Evolutionary conservation across 306 rosid genomes (phyloP), one percentile per base, ranked within the genome.

Genomic region (Chamaecrista fasciculata): DNA sequence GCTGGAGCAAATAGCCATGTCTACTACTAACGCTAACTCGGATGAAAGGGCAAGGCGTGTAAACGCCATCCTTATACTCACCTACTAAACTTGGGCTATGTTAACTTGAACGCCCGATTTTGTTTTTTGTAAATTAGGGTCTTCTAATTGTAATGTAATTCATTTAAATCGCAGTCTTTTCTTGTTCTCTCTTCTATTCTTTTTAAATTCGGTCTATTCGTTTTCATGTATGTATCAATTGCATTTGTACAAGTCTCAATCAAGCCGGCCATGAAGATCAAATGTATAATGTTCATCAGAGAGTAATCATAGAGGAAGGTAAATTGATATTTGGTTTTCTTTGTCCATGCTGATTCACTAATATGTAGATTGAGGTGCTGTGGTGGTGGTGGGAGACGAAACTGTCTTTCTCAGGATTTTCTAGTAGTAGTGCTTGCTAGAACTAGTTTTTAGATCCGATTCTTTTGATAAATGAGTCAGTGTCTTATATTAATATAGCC

Each of bases 91-190:
- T 67, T 48, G 67, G 96, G 88, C 80, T 83, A 69, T 76, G 67
- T 65, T 72, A 68, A 33, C 69, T 66, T 43, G 75, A 72, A 59
- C 77, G 85, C 74, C 88, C 85, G 36, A 33, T 33, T 55, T 33
- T 55, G 76, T 75, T 76, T 66, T 85, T 16, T 57, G 86, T 92
- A 87, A 82, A 79, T 51, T 73, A 77, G 65, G 76, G 62, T 75
- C 72, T 79, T 75, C 72, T 79, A 77, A 75, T 75, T 79, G 74
- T 67, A 63, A 74, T 77, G 77, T 76, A 78, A 67, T 78, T 70
- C 78, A 61, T 72, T 74, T 74, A 29, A 64, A 63, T 21, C 44
- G 51, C 48, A 10, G 43, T 70, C 43, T 43, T 69, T 40, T 52
- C 5, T n/a, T 24, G n/a, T 47, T 9, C 19, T 43, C n/a, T n/a